These are phyloP conservation scores for Plasmodium gallinaceum DNA, from an alignment of 169 alveolate genomes.

Conservation along the genomic window DNA sequence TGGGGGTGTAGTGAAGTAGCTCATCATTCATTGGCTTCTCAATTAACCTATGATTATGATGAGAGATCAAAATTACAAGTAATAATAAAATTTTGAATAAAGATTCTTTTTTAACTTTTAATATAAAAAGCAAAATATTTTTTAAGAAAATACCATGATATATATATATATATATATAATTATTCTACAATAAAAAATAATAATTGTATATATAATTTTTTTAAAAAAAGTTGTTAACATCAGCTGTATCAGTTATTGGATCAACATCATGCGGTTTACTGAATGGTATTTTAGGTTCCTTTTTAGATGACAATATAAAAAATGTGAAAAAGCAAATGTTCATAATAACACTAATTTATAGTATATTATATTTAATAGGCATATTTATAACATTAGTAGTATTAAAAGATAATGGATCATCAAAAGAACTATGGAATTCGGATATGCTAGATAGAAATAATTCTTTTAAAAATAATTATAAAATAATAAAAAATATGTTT, in stretches of 20 bases:
- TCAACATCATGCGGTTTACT: neutral
- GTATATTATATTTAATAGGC: conserved; percentile 1
- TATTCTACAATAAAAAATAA: neutral
- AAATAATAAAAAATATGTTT: conserved; percentile 3
- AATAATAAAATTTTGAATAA: neutral
- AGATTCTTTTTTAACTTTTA: too few relatives aligned
- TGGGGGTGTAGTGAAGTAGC: conserved; percentile 15
- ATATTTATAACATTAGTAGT: neutral
- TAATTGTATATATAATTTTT: neutral
- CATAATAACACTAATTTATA: conserved; percentile 2
- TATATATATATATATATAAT: neutral
- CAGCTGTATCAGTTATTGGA: neutral
- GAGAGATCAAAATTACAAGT: conserved; percentile 3
- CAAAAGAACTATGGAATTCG: neutral
- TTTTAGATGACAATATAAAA: neutral
- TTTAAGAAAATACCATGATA: too few relatives aligned
- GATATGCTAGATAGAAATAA: neutral
- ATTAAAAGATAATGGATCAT: neutral
- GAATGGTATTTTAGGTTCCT: neutral
- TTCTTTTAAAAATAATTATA: neutral
- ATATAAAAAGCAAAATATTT: neutral
- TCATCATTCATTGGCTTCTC: neutral
- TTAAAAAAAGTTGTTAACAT: neutral
- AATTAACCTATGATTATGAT: neutral
- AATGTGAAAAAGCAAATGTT: neutral